Evolutionary conservation across 495 filamentous ascomycete genomes (phyloP).

Genomic region (Alectoria sarmentosa): DNA sequence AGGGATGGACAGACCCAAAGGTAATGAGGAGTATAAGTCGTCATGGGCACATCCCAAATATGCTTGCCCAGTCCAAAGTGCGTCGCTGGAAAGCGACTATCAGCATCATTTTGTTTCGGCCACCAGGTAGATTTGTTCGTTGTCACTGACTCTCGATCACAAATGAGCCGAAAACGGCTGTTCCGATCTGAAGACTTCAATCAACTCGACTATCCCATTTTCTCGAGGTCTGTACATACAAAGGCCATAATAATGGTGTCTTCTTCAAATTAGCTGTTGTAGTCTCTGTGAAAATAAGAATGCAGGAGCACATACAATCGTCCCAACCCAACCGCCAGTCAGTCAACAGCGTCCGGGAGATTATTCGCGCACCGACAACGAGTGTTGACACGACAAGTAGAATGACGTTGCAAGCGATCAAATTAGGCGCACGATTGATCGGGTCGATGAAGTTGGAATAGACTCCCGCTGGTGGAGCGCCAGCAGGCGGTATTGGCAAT

Average conservation of each 20-base stretch:
- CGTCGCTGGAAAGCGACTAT: conserved; percentile 12
- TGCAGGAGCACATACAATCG: conserved; percentile 8
- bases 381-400: conserved; percentile 13
- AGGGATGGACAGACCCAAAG: conserved; percentile 11
- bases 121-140: not conserved
- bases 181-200: conserved; percentile 7
- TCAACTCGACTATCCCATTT: not conserved
- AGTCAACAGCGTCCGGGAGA: conserved; percentile 19
- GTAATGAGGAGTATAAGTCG: conserved; percentile 11
- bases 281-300: not conserved
- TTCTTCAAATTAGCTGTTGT: not conserved
- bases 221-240: not conserved
- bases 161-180: conserved; percentile 15
- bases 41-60: conserved; percentile 18
- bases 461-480: conserved; percentile 9
- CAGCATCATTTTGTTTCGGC: not conserved
- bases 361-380: conserved; percentile 12
- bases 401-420: conserved; percentile 18
- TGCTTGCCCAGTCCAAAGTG: conserved; percentile 16
- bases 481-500: conserved; percentile 1
- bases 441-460: conserved; percentile 17
- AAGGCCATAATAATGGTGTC: conserved; percentile 18
- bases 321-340: conserved; percentile 22
- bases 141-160: conserved; percentile 18
- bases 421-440: conserved; percentile 4